Evolutionary conservation across 176 grass and related monocot genomes (phyloP).

Genomic region (Hordeum vulgare): MorexV3_pseudomolecules_assembly NC_058524.1:58145932-58146431

Average conservation of each 20-base stretch:
- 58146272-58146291: constrained; percentile 13
- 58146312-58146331: background rate
- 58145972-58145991: constrained; percentile 2
- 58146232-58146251: background rate
- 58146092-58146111: background rate
- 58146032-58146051: constrained; percentile 15
- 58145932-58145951: background rate
- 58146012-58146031: rapidly evolving
- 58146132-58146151: background rate
- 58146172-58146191: background rate
- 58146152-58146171: too few species aligned
- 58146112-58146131: background rate
- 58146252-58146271: background rate
- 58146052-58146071: background rate
- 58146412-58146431: background rate
- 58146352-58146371: constrained; percentile 20
- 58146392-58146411: constrained; percentile 3
- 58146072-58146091: background rate
- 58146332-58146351: constrained; percentile 17
- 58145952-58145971: constrained; percentile 12
- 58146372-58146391: background rate
- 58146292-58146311: background rate
- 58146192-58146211: background rate
- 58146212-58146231: background rate
- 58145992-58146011: background rate